Evolutionary conservation across 164 flowering plant genomes (phyloP), one percentile per base, ranked within the genome.

Genomic region (Stephania yunnanensis): DNA sequence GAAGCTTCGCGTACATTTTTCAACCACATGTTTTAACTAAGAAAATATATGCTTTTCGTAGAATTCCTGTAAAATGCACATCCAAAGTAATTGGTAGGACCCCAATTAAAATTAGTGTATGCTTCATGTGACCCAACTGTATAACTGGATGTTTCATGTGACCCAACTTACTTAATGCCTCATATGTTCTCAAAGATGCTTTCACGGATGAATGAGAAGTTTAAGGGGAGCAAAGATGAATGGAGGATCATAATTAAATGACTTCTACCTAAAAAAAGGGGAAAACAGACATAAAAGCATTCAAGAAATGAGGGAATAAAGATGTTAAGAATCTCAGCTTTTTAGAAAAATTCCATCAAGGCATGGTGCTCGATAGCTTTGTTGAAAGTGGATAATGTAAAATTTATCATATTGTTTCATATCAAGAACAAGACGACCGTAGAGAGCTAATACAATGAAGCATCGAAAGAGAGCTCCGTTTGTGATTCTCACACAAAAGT

Each of bases 251-350:
- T 29, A 61, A 61, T 61, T 61, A 25, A 2, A 61, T 19, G 66
- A 61, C 66, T 61, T 61, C 7, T 6, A n/a, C 20, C 66, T 3
- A 61, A 10, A 53, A n/a, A 53, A 15, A 52, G 58, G 17, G 58
- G 6, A 15, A 52, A 15, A 52, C 1, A 53, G 2, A 53, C 5
- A 53, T 4, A 53, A 61, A 20, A 61, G 66, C 66, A n/a, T 61
- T n/a, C 66, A n/a, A n/a, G 66, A 5, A 61, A n/a, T n/a, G 66
- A 61, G 66, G 20, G 66, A 61, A 61, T 61, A 61, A 61, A 61
- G 66, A 61, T 61, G 66, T 20, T 61, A 61, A 61, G 66, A 61
- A 61, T 61, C 66, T 61, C 66, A 61, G 20, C 29, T 61, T 61
- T 58, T 58, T 19, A 36, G 42, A 36, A 15, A 58, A 58, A 58